Evolutionary conservation across 2,329 filamentous ascomycete species (phyloP), one percentile per base, ranked within the genome.

Genomic region (Incumbomyces lentus): DNA sequence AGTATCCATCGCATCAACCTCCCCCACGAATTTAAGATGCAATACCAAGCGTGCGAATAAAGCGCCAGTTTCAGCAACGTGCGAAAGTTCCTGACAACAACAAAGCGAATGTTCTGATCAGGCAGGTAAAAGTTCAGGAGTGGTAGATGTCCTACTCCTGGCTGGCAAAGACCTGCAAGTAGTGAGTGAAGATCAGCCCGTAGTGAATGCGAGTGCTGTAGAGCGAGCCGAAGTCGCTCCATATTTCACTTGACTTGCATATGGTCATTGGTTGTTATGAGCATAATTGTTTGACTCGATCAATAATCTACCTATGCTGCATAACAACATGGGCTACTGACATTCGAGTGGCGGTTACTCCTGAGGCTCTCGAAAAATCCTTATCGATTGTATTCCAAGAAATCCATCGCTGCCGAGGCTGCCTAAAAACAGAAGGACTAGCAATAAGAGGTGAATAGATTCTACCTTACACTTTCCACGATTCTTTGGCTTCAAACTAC

Each of bases 1-100:
- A 22, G 70, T 70, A 47, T 78, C 76, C 78, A 81, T 81, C 22
- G 41, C 57, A 18, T 11, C 13, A 18, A 7, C n/a, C 17, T 22
- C 10, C 17, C 10, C 11, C 22, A 32, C 26, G 30, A 32, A 17
- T 12, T 35, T 17, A 35, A 17, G 33, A 35, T 12, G 11, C 33
- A 35, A 35, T 35, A 35, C 33, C 33, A 35, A n/a, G 33, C 33
- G 11, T 35, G 33, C 5, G 30, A 33, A 30, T 34, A 22, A 18
- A 44, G 13, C 16, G 40, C 40, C 34, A 22, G 16, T 17, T 35
- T 35, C 13, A 35, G 16, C 33, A 35, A 35, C 5, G 33, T n/a
- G 12, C 33, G 33, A 12, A 35, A 35, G 16, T n/a, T 35, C 16
- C 16, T 35, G 33, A 35, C 12, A 12, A 35, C 13, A 35, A 35